These are phyloP conservation scores for Diatrype stigma DNA, from an alignment of 2,329 filamentous ascomycete species.

Conservation along the genomic window DNA sequence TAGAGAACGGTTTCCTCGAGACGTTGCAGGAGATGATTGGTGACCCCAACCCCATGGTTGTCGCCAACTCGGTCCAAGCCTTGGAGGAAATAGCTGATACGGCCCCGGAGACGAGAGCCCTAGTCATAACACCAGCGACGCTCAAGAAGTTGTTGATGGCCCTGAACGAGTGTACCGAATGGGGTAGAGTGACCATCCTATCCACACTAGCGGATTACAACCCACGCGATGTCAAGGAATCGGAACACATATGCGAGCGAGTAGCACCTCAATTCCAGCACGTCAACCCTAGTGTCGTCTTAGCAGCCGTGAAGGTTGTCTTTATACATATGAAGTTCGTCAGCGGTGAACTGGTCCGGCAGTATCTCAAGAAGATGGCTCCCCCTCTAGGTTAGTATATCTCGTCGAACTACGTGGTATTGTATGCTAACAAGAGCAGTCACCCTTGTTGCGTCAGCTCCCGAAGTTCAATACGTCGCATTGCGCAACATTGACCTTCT, in stretches of 20 bases:
- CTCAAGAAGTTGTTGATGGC: constrained; percentile 96
- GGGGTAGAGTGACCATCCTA: constrained; percentile 92
- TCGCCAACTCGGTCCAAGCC: constrained; percentile 94
- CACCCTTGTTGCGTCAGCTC: constrained; percentile 89
- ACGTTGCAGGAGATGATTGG: constrained; percentile 92
- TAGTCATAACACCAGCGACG: constrained; percentile 75
- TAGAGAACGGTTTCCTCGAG: constrained; percentile 96
- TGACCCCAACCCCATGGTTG: constrained; percentile 98
- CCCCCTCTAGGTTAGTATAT: constrained; percentile 71
- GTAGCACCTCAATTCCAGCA: constrained; percentile 97
- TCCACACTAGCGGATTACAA: constrained; percentile 86
- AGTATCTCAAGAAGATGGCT: constrained; percentile 98
- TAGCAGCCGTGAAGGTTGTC: constrained; percentile 96
- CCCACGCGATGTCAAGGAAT: constrained; percentile 84
- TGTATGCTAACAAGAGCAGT: constrained; percentile 48
- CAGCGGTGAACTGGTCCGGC: constrained; percentile 70
- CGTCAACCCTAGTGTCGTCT: constrained; percentile 92
- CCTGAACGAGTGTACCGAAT: constrained; percentile 96
- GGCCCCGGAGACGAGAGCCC: constrained; percentile 82
- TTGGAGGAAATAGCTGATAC: constrained; percentile 87
- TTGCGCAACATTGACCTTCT: constrained; percentile 93
- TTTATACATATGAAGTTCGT: constrained; percentile 93
- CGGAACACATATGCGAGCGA: constrained; percentile 96
- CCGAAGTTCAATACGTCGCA: constrained; percentile 97
- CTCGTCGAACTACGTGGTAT: not conserved